Base-by-base conservation (phyloP, 169 alveolate genomes). In the Cryptosporidium viatorum region DNA sequence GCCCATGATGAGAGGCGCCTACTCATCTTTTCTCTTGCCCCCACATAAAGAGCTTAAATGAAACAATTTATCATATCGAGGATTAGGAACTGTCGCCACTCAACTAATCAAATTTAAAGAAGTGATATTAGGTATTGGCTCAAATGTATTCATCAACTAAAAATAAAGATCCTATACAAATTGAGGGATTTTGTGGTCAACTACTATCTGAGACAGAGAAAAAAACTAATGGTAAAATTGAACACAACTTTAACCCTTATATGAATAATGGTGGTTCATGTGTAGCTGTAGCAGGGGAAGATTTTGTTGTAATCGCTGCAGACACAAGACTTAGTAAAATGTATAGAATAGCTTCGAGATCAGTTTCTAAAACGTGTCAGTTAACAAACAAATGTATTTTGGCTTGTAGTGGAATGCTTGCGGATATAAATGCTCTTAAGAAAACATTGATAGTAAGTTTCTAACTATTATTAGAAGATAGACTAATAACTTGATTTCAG, bases 391-490 rank as follows among this genome's bases (percentile, higher is more conserved):
- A 91, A 60, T 92, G 96, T 84, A 93, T 95, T 41, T 80, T 97
- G 58, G 97, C 98, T 26, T 93, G 98, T 31, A 93, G 98, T 48
- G 99, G 99, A 45, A 97, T 97, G 98, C 96, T 95, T 73, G 98
- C 99, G 6, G 99, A 97, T 87, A 94, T 95, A 80, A 93, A 92
- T 84, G 96, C 97, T 1, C 93, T 97, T 23, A 97, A 95, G 71
- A 93, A 96, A 52, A 84, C 86, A 69, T 71, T 95, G 55, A 73
- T 86, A 84, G 97, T 94, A 91, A 74, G 74, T 51, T 50, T 67
- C 6, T 23, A n/a, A 37, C 23, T 48, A 33, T 33, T 26, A 2
- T 5, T 21, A 26, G 21, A 21, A 39, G 6, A 18, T 26, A 26
- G 21, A 1, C 1, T 23, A 58, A 48, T 29, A 8, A 39, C 52